phyloP scores from a whole-genome alignment of 257 asterid species.

The Anisodus tanguticus region DNA sequence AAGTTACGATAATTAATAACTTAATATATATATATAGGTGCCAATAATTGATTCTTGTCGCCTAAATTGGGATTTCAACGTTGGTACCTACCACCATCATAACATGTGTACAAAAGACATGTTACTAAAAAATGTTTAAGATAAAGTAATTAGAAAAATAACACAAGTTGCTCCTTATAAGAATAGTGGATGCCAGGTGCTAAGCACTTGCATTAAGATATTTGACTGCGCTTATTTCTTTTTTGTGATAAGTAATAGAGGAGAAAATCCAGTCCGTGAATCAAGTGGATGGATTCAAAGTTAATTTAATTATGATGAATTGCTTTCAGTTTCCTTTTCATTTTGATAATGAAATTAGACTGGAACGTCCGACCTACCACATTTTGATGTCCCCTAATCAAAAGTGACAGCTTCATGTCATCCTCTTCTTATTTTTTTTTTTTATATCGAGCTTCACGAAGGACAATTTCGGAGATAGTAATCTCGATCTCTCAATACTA shows the following conservation, averaged over 20 bases:
- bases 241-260: neutral
- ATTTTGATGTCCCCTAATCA: neutral
- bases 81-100: neutral
- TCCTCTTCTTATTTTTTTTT: neutral
- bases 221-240: neutral
- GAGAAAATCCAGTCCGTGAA: neutral
- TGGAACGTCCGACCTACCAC: neutral
- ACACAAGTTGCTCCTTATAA: neutral
- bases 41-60: too few relatives aligned
- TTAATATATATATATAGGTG: too few relatives aligned
- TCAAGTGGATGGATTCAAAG: neutral
- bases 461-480: too few relatives aligned
- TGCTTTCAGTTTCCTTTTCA: neutral
- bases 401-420: neutral
- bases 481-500: too few relatives aligned
- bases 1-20: too few relatives aligned
- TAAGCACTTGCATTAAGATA: conserved; percentile 13
- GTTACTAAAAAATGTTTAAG: neutral
- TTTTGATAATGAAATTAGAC: neutral
- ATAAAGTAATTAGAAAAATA: neutral
- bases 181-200: neutral
- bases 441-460: too few relatives aligned
- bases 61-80: neutral
- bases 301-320: neutral
- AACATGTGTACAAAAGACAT: neutral